A percentile compares a stretch with the other conserved stretches of the same genome.
Evolutionary conservation across 768 basidiomycete genomes (phyloP).

Genomic region (Lentinula sp.): DNA sequence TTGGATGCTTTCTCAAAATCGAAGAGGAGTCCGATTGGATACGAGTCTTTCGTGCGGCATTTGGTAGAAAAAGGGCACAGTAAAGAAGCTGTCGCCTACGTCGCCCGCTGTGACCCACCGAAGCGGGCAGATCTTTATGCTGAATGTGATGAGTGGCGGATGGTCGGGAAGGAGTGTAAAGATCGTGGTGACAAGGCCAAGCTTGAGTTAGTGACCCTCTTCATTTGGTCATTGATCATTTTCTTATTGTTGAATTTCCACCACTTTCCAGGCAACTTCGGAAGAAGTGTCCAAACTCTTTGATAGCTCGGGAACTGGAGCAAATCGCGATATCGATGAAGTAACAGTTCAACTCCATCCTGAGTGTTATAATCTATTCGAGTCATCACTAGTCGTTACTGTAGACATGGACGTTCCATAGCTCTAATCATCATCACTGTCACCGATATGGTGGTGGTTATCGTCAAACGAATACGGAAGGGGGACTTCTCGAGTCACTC

Average conservation of each 20-base stretch:
- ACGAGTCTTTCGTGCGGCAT: constrained; percentile 83
- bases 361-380: neutral
- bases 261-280: constrained; percentile 55
- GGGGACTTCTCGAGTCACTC: constrained; percentile 79
- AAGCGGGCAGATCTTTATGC: constrained; percentile 85
- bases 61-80: constrained; percentile 67
- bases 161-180: constrained; percentile 86
- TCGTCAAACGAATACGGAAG: constrained; percentile 67
- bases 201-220: constrained; percentile 60
- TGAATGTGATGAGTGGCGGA: constrained; percentile 84
- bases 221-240: neutral
- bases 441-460: constrained; percentile 36
- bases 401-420: neutral
- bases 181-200: constrained; percentile 80
- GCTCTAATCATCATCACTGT: constrained; percentile 27
- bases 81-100: constrained; percentile 74
- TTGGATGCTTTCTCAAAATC: constrained; percentile 83
- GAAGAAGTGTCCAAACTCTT: constrained; percentile 70
- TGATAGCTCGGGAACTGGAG: constrained; percentile 77
- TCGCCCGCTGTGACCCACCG: constrained; percentile 78
- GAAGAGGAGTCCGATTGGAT: constrained; percentile 91
- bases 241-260: neutral
- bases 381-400: neutral
- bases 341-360: constrained; percentile 21
- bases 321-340: constrained; percentile 55